Evolutionary conservation across 1,284 basidiomycete genomes (phyloP).

Genomic region (Heterobasidion parviporum): DNA sequence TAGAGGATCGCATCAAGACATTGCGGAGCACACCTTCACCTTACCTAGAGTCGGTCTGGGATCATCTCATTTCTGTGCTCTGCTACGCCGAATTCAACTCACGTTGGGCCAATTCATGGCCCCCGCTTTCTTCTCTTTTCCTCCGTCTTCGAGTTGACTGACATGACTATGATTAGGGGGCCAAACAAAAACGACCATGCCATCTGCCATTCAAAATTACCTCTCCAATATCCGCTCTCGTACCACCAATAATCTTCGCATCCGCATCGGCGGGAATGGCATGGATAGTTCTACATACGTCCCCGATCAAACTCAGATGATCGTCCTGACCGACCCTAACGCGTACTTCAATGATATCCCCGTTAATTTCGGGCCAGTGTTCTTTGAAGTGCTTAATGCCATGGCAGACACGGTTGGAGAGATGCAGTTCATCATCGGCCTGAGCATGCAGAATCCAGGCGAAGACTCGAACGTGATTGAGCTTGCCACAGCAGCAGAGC

Average conservation of each 20-base stretch:
- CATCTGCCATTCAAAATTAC: background rate
- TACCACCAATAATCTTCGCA: background rate
- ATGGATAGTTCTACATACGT: background rate
- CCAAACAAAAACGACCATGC: background rate
- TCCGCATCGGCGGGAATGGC: background rate
- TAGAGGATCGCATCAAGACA: too few relatives aligned
- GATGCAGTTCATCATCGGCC: background rate
- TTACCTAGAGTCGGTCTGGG: too few relatives aligned
- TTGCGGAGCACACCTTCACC: too few relatives aligned
- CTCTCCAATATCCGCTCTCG: background rate
- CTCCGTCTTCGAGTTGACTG: background rate
- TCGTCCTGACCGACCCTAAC: background rate
- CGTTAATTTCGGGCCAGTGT: background rate
- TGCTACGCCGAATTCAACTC: too few relatives aligned
- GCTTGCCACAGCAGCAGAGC: background rate
- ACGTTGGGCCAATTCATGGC: too few relatives aligned
- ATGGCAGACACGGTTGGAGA: background rate
- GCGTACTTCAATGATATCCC: background rate
- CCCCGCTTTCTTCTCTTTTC: background rate
- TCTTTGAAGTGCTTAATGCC: background rate
- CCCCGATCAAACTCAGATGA: background rate
- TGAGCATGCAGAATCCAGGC: background rate
- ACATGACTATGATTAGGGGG: background rate
- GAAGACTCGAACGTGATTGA: background rate
- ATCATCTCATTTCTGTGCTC: too few relatives aligned